Evolutionary conservation across 2,329 filamentous ascomycete genomes (phyloP), one percentile per base, ranked within the genome.

Genomic region (Catunica adiposa): DNA sequence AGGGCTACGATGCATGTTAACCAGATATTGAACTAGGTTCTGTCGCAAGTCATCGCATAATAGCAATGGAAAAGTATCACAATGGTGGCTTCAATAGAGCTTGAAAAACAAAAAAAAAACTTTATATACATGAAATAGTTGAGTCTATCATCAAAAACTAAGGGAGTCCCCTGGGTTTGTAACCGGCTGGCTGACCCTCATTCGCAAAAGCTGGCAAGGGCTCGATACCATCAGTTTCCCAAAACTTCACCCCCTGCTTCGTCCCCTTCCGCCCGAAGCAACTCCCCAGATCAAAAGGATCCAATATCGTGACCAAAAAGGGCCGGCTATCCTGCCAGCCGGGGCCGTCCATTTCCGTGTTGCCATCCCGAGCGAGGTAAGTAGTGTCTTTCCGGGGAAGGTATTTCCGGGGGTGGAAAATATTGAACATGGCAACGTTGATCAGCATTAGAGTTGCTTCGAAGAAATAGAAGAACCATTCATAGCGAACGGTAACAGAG

Each of bases 401-500:
- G 61, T 68, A 77, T 29, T 67, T 67, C 37, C 76, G 68, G 22
- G 77, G 76, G 59, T 79, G 73, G 3, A 71, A 65, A 2, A 69
- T 40, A 58, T 78, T 80, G 63, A 76, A 69, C 60, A 80, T 62
- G 31, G 68, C 63, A 8, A 68, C 67, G 60, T 80, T 80, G 47
- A 61, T 42, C 1, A 79, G 61, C 77, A 80, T 80, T 11, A 78
- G 63, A 0, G 62, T 60, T 1, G 70, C 73, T 65, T 81, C 77
- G 57, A 80, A 80, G 20, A 79, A 68, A 61, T 75, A 78, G 59
- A 80, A 80, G 64, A 72, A 80, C 70, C 71, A 77, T 63, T 81
- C 77, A 60, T 78, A 75, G 22, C 74, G 69, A n/a, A 79, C 58
- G 22, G 77, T 65, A 0, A 73, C 70, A 9, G 68, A 71, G 1